Conservation (phyloP, 1,284 basidiomycete species). For the Apiotrichum laibachii region DNA sequence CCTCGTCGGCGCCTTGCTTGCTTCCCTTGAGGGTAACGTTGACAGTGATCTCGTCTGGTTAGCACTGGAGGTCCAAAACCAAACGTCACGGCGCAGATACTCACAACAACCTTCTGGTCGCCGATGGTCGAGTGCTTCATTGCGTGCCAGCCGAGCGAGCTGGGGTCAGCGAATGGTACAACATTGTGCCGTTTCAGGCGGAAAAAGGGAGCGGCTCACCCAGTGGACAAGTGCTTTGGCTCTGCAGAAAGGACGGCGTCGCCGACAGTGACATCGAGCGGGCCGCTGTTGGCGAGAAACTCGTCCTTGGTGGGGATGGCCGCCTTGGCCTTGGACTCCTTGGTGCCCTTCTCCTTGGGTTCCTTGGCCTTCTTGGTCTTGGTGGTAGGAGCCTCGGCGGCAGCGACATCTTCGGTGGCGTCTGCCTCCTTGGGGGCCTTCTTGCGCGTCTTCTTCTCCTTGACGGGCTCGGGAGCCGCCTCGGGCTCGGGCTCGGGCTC, state of each 20-base stretch:
- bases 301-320: background rate
- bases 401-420: background rate
- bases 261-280: constrained; percentile 12
- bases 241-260: constrained; percentile 8
- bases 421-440: background rate
- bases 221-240: constrained; percentile 17
- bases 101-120: constrained; percentile 18
- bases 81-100: background rate
- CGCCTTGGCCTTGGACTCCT: constrained; percentile 1
- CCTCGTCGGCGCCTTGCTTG: constrained; percentile 6
- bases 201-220: constrained; percentile 12
- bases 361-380: constrained; percentile 4
- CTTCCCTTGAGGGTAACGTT: constrained; percentile 18
- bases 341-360: constrained; percentile 5
- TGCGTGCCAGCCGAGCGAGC: constrained; percentile 24
- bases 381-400: background rate
- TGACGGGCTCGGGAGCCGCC: background rate
- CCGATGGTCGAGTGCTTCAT: constrained; percentile 14
- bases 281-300: constrained; percentile 1
- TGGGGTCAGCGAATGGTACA: constrained; percentile 7
- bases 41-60: constrained; percentile 13
- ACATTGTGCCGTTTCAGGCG: background rate
- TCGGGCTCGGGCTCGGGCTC: too few species aligned
- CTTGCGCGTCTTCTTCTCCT: too few species aligned
- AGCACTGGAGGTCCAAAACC: background rate